These are phyloP conservation scores for Chlorella sp. DNA, from an alignment of 139 green algal genomes.

Conservation along the genomic window DNA sequence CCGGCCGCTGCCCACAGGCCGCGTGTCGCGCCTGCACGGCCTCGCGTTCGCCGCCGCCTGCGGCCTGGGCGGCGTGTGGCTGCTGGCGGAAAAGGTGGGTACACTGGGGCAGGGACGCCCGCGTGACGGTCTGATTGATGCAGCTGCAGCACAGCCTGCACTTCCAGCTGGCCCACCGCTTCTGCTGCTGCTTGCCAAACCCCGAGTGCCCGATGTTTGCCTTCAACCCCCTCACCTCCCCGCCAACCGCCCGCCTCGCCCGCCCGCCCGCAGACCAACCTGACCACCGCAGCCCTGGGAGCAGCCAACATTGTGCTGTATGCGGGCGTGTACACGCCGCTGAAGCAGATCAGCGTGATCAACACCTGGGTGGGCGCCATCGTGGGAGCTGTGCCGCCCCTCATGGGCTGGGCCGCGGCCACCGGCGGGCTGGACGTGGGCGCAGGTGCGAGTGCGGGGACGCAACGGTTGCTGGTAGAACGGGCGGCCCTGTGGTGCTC, in stretches of 20 bases:
- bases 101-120: background rate
- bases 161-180: background rate
- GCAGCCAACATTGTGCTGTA: slow-evolving; percentile 97
- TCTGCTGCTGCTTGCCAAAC: background rate
- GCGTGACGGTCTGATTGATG: background rate
- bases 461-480: background rate
- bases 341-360: slow-evolving; percentile 89
- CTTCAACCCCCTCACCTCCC: background rate
- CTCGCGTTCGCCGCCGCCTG: slow-evolving; percentile 79
- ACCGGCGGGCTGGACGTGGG: slow-evolving; percentile 61
- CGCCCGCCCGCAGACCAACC: slow-evolving; percentile 78
- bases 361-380: slow-evolving; percentile 98
- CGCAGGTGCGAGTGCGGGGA: slow-evolving; percentile 13
- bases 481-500: too few species aligned
- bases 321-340: slow-evolving; percentile 94
- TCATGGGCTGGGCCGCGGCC: slow-evolving; percentile 97
- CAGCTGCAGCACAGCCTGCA: background rate
- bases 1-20: slow-evolving; percentile 90
- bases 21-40: slow-evolving; percentile 74
- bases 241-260: background rate
- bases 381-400: slow-evolving; percentile 95
- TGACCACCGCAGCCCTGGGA: slow-evolving; percentile 81
- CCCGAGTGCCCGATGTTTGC: too few species aligned
- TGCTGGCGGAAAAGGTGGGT: slow-evolving; percentile 73
- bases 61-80: slow-evolving; percentile 71